These are phyloP conservation scores for Mallotus repandus DNA, from an alignment of 441 rosid genomes.

Conservation along the genomic window DNA sequence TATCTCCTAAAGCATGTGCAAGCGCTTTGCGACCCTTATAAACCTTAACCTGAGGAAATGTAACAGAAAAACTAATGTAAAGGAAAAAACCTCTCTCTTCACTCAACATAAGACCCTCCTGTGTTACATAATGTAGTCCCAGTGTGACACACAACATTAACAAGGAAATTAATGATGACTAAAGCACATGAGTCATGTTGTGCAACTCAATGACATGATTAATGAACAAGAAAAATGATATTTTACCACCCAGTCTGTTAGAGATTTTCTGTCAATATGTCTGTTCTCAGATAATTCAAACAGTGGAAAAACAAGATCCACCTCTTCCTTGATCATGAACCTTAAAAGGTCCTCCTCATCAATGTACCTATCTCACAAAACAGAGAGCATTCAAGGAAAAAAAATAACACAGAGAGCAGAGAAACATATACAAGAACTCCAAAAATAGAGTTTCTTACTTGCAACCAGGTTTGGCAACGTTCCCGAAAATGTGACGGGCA, in stretches of 20 bases:
- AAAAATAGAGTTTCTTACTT: conserved; percentile 39
- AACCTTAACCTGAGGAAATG: conserved; percentile 56
- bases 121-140: neutral
- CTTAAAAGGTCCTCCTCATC: conserved; percentile 65
- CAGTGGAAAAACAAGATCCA: conserved; percentile 61
- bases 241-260: conserved; percentile 80
- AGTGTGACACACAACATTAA: neutral
- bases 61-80: neutral
- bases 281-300: conserved; percentile 58
- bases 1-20: conserved; percentile 72
- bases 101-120: neutral
- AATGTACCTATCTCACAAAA: conserved; percentile 47
- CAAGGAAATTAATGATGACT: neutral
- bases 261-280: conserved; percentile 48
- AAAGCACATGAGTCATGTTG: neutral
- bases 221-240: neutral
- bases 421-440: conserved; percentile 3
- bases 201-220: neutral
- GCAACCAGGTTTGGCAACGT: conserved; percentile 41
- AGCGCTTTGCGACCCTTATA: conserved; percentile 72
- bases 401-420: neutral
- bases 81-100: neutral
- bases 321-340: conserved; percentile 88
- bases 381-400: neutral
- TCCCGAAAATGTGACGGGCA: conserved; percentile 61